Evolutionary conservation across 2,329 filamentous ascomycete genomes (phyloP), one percentile per base, ranked within the genome.

Genomic region (Arthrinium phaeospermum): DNA sequence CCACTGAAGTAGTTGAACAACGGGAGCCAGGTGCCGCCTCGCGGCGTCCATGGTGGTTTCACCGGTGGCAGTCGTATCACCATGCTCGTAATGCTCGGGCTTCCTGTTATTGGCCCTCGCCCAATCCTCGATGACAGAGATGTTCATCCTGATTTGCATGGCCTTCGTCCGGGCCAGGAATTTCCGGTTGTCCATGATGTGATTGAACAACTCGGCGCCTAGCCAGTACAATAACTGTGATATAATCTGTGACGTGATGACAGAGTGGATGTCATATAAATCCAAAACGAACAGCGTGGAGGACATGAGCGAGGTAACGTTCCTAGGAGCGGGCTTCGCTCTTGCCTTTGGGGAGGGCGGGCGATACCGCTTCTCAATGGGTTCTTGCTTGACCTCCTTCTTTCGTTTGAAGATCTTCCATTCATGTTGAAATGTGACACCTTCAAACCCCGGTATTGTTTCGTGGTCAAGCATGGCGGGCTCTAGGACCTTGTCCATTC

Each of bases 61-160:
- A 4, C 96, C 96, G 0, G 92, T 94, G 8, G 93, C 91, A 24
- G 89, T 93, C 82, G 94, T 95, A 70, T 96, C 95, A 24, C 96
- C 96, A 77, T 95, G 93, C 81, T 99, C 96, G 81, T 94, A 98
- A 82, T 98, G 96, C 80, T 98, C 96, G 1, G 96, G 95, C 76
- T 97, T 92, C 41, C 96, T 91, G 80, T 98, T 98, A 83, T 99
- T 99, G 22, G 90, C 89, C 44, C 96, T 90, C 1, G 96, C 96
- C 96, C 96, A 99, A 79, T 99, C 96, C 82, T 99, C 96, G 27
- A 99, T 86, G 10, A 92, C 92, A 0, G 96, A 98, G 8, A 99
- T 91, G 80, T 99, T 99, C 95, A 99, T 98, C 76, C 96, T 94
- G 77, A 99, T 98, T 81, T 99, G 96, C 96, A 99, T 99, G 4